A percentile compares a stretch with the other conserved stretches of the same genome.
phyloP scores from a whole-genome alignment of 305 asterid species.

The Rubia balearica region DNA sequence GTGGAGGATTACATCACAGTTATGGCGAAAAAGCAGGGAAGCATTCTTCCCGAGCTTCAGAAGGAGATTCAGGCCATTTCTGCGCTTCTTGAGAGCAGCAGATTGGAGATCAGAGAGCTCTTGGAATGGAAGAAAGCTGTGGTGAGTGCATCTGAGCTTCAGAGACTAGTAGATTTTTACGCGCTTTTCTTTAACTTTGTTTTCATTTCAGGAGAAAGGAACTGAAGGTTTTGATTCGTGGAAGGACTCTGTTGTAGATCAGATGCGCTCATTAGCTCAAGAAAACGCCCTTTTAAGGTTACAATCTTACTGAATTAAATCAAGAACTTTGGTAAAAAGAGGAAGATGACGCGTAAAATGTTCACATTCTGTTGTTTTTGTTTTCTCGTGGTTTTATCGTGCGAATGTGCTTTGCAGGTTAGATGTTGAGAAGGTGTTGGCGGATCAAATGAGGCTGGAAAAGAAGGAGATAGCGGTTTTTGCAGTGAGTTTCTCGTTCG shows the following conservation, averaged over 20 bases:
- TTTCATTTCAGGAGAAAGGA: constrained; percentile 51
- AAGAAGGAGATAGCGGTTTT: constrained; percentile 56
- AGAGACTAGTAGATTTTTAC: not conserved
- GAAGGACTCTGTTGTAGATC: constrained; percentile 46
- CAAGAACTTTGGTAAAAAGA: not conserved
- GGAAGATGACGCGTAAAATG: not conserved
- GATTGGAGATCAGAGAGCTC: constrained; percentile 59
- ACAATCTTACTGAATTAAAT: constrained; percentile 16
- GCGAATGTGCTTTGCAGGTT: constrained; percentile 38
- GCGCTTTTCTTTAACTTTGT: not conserved
- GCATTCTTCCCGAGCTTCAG: constrained; percentile 68
- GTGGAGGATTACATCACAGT: constrained; percentile 88
- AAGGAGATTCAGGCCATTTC: constrained; percentile 55
- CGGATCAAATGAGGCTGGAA: constrained; percentile 53
- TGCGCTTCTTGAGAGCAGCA: constrained; percentile 57
- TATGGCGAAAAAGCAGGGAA: constrained; percentile 61
- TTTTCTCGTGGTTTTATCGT: not conserved
- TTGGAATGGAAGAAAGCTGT: constrained; percentile 63
- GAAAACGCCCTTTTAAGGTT: constrained; percentile 81
- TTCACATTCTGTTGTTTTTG: not conserved
- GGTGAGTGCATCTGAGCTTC: constrained; percentile 33
- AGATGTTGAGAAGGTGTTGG: constrained; percentile 54
- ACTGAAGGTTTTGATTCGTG: constrained; percentile 63
- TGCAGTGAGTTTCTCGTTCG: constrained; percentile 44
- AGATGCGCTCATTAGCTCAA: constrained; percentile 49